Percentiles rank a stretch among this genome's conserved stretches.
phyloP scores from a whole-genome alignment of 1,284 basidiomycete species.

The Cutaneotrichosporon daszewskae region DNA sequence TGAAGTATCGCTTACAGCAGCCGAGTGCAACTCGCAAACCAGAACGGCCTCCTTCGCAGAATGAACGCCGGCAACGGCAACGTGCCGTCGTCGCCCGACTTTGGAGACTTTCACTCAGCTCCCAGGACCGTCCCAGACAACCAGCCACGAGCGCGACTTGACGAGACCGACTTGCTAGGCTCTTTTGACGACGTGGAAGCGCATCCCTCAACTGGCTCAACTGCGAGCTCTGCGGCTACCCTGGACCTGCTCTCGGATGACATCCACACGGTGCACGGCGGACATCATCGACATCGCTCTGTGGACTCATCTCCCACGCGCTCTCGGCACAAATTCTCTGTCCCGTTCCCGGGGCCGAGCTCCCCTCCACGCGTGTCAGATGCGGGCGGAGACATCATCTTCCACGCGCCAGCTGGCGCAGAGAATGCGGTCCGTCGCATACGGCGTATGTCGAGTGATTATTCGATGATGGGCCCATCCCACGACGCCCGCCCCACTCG shows the following conservation, averaged over 20 bases:
- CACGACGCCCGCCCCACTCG: too few species aligned
- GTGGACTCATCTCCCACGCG: constrained; percentile 7
- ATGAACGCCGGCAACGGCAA: too few species aligned
- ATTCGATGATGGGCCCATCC: background rate
- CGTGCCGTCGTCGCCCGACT: constrained; percentile 16
- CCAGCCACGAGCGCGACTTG: constrained; percentile 7
- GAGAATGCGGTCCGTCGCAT: constrained; percentile 12
- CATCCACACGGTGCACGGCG: background rate
- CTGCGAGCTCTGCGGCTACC: too few species aligned
- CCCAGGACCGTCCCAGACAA: background rate
- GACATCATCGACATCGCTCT: background rate
- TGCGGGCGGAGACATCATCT: constrained; percentile 31
- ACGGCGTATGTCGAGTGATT: constrained; percentile 8
- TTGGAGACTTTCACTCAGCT: constrained; percentile 19
- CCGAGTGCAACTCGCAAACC: too few species aligned
- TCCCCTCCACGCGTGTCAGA: constrained; percentile 34
- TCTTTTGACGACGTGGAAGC: constrained; percentile 30
- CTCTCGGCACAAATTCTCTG: constrained; percentile 1
- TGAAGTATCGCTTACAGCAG: too few species aligned
- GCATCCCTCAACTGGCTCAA: too few species aligned
- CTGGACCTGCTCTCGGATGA: constrained; percentile 8
- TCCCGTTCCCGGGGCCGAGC: constrained; percentile 25
- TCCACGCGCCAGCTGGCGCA: constrained; percentile 24
- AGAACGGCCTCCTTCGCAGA: too few species aligned
- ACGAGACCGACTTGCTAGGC: constrained; percentile 28